Base-by-base conservation (phyloP, 192 early-diverging fungal genomes). In the Coemansia sp. region DNA sequence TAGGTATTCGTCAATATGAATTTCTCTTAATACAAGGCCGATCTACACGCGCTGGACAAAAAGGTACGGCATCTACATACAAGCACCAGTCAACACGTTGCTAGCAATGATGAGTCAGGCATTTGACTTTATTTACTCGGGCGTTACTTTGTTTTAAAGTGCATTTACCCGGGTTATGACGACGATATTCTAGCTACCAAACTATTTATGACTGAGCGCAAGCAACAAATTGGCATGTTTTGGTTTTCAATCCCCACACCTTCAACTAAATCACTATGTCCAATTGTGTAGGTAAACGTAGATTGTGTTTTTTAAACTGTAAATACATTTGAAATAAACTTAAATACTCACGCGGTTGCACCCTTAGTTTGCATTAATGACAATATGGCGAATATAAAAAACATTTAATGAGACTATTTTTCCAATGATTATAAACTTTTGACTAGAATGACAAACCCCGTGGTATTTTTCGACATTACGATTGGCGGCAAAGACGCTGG, bases 381-480 rank as follows among this genome's bases (percentile, higher is more conserved):
- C 5, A 6, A 35, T 35, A 8, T 35, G 6, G 6, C 0, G 32
- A 35, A 35, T 35, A 35, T 35, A 35, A 35, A 35, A 7, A 35
- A 35, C 32, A 35, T 8, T 35, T 8, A 21, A 21, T 21, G 21
- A 21, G 21, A 21, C 21, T 21, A 1, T 21, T 1, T 38, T 10
- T 38, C 37, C 10, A 8, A 8, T 38, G 37, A 8, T 10, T 38
- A 38, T 4, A 45, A 14, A 41, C 2, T 45, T 15, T 45, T 15
- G 2, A 5, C 41, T 4, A n/a, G 1, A 80, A 85, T 51, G 94
- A 94, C 65, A 62, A 84, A 84, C 65, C 85, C 85, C 12, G 66
- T 73, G 12, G 82, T 83, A 63, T 86, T 79, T 59, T 86, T 86
- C 64, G 85, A 86, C 62, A 83, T 86, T 48, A 37, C 76, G 11